A percentile compares a stretch with the other conserved stretches of the same genome.
Conservation (phyloP, 108 stramenopile genomes). For the Pseudonitzschia delicatissima region DNA sequence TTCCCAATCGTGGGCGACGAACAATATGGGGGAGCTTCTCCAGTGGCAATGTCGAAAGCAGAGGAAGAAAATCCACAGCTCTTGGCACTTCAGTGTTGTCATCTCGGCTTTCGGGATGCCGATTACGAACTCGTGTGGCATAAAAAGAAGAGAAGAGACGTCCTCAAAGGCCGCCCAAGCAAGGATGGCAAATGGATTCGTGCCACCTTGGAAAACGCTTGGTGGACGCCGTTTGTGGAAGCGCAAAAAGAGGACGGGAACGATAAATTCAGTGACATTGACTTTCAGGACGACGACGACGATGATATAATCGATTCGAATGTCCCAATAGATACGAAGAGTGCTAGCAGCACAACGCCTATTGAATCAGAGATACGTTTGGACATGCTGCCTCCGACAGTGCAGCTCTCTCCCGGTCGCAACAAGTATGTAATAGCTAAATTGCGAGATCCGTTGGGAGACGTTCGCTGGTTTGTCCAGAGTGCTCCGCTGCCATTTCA, state of each 20-base stretch:
- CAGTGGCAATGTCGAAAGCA: not conserved
- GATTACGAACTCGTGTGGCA: constrained; percentile 25
- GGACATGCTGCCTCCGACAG: constrained; percentile 43
- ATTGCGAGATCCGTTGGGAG: constrained; percentile 11
- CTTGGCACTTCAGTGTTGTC: constrained; percentile 74
- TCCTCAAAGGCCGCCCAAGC: constrained; percentile 9
- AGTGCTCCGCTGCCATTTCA: constrained; percentile 73
- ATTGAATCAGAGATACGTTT: not conserved
- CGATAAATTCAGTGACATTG: not conserved
- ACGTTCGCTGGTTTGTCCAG: constrained; percentile 53
- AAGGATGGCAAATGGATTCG: constrained; percentile 48
- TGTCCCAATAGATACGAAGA: not conserved
- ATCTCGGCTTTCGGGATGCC: constrained; percentile 52
- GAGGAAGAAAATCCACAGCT: constrained; percentile 23
- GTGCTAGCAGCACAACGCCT: no score
- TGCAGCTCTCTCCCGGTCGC: constrained; percentile 50
- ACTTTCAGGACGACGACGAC: not conserved
- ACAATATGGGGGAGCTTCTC: constrained; percentile 76
- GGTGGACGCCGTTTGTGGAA: constrained; percentile 63
- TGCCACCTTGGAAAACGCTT: constrained; percentile 50
- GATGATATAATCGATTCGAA: not conserved
- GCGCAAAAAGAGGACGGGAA: not conserved
- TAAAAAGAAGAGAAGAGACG: constrained; percentile 10
- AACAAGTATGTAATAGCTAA: constrained; percentile 71
- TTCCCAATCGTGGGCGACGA: constrained; percentile 84